Percentiles rank a stretch among this genome's conserved stretches.
phyloP scores from a whole-genome alignment of 441 rosid species.

The Gossypium davidsonii region DNA sequence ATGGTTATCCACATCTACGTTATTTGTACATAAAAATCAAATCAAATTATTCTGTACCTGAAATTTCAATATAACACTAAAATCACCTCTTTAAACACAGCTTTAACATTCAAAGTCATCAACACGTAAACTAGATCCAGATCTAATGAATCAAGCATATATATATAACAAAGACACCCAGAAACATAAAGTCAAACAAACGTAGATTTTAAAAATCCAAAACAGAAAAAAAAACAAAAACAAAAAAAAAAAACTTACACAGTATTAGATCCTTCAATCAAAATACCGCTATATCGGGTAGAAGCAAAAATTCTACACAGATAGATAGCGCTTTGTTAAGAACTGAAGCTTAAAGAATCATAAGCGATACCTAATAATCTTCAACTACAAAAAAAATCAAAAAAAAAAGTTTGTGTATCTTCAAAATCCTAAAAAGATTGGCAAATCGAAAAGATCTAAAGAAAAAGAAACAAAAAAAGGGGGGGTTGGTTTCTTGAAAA shows the following conservation, averaged over 20 bases:
- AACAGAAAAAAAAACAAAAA: no score
- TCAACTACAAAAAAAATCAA: no score
- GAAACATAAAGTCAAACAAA: neutral
- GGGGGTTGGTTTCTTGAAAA: neutral
- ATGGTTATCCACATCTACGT: neutral
- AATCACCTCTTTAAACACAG: neutral
- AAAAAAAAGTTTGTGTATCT: neutral
- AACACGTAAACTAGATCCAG: neutral
- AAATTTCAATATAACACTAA: neutral
- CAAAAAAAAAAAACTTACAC: conserved; percentile 11
- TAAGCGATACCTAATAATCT: neutral
- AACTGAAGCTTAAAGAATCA: neutral
- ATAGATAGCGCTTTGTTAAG: neutral
- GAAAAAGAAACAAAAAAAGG: neutral
- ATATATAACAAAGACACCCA: neutral
- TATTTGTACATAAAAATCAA: neutral
- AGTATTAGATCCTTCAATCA: conserved; percentile 3
- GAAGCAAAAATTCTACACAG: neutral
- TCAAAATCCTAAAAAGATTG: neutral
- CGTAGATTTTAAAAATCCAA: neutral
- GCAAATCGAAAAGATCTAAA: neutral
- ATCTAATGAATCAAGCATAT: neutral
- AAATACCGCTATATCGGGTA: neutral
- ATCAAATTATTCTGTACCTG: neutral
- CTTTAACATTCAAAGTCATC: neutral